Conservation (phyloP, 2,329 filamentous ascomycete genomes). For the Tolypocladium inflatum region DNA sequence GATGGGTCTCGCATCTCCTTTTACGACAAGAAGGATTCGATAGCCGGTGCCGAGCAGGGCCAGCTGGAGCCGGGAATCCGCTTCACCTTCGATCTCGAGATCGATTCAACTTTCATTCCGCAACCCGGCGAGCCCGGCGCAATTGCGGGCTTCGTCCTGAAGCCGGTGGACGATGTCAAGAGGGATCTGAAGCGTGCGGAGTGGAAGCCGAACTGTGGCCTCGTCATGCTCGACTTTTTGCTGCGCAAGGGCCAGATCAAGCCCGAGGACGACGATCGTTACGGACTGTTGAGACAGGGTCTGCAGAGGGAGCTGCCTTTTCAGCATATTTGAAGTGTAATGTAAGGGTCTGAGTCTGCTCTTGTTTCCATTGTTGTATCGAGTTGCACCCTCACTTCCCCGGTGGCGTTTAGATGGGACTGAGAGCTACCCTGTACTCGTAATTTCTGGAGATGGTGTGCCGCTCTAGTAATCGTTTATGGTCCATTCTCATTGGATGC, state of each 20-base stretch:
- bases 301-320: constrained; percentile 18
- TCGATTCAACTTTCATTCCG: constrained; percentile 13
- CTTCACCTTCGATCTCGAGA: constrained; percentile 24
- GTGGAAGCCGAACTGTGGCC: constrained; percentile 30
- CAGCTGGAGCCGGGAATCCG: constrained; percentile 28
- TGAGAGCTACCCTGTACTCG: neutral
- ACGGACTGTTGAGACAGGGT: constrained; percentile 10
- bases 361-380: neutral
- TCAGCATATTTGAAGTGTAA: constrained; percentile 1
- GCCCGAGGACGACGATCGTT: constrained; percentile 12
- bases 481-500: neutral
- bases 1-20: constrained; percentile 19
- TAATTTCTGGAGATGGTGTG: neutral
- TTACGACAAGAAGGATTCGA: constrained; percentile 21
- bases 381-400: neutral
- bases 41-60: constrained; percentile 18
- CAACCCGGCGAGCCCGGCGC: constrained; percentile 14
- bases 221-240: constrained; percentile 29
- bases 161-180: constrained; percentile 19
- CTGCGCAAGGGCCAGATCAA: constrained; percentile 18
- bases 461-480: neutral
- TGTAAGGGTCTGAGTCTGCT: neutral
- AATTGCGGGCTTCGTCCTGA: constrained; percentile 18
- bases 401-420: neutral
- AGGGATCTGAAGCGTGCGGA: constrained; percentile 10